These are phyloP conservation scores for Arctostaphylos glauca DNA, from an alignment of 148 eudicot genomes.

Conservation along the genomic window DNA sequence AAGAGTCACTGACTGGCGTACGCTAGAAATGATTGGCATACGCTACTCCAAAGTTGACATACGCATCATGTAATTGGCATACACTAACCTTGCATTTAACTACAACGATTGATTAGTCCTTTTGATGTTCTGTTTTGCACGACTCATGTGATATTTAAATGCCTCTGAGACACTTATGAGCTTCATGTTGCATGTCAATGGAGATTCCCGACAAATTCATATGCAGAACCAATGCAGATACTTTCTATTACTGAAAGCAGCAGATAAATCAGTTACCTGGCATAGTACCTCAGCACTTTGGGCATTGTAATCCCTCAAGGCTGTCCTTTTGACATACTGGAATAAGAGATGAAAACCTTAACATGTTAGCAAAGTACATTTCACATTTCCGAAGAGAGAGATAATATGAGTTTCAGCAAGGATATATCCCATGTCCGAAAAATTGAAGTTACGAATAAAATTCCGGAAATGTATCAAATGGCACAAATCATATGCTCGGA, in stretches of 20 bases:
- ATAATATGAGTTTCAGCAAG: background rate
- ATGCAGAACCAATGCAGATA: background rate
- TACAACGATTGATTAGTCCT: too few species aligned
- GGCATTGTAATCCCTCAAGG: conserved; percentile 67
- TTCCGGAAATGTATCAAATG: background rate
- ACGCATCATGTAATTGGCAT: too few species aligned
- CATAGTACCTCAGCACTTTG: conserved; percentile 84
- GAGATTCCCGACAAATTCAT: background rate
- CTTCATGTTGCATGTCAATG: too few species aligned
- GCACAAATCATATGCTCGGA: too few species aligned
- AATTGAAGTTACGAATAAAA: background rate
- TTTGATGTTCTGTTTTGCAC: too few species aligned
- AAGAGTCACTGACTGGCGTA: too few species aligned
- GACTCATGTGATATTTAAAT: too few species aligned
- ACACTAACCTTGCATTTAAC: too few species aligned
- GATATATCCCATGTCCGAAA: background rate
- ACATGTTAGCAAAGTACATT: background rate
- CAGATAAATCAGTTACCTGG: conserved; percentile 49
- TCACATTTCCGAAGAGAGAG: background rate
- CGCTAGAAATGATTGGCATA: too few species aligned
- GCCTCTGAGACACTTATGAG: too few species aligned
- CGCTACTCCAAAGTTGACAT: too few species aligned
- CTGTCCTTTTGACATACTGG: conserved; percentile 78
- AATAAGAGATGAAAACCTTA: background rate
- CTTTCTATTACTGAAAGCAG: background rate